Conservation (phyloP, 192 early-diverging fungal genomes). For the Dissophora ornata region DNA sequence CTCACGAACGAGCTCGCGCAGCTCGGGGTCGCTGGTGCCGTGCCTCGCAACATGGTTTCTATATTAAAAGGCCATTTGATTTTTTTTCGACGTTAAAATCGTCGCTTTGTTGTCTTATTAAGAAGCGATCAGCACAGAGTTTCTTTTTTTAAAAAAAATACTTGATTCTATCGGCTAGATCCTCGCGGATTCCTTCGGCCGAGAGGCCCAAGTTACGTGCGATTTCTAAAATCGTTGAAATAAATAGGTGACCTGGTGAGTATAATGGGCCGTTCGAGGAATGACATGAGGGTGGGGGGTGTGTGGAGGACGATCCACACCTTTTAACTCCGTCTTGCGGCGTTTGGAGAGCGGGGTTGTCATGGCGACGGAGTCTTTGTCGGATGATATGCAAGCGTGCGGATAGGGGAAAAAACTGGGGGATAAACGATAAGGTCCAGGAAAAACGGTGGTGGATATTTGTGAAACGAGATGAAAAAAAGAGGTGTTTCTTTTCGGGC, state of each 20-base stretch:
- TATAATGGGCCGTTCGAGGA: too few relatives aligned
- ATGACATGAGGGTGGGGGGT: too few relatives aligned
- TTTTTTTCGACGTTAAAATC: too few relatives aligned
- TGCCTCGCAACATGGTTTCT: slow-evolving; percentile 16
- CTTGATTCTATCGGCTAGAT: slow-evolving; percentile 44
- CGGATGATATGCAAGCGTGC: too few relatives aligned
- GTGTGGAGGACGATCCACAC: neutral
- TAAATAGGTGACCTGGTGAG: too few relatives aligned
- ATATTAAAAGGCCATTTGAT: neutral
- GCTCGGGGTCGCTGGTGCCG: slow-evolving; percentile 13
- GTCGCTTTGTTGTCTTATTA: too few relatives aligned
- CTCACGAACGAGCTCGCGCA: slow-evolving; percentile 21
- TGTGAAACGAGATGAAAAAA: too few relatives aligned
- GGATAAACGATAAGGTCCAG: too few relatives aligned
- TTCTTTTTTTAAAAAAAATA: neutral
- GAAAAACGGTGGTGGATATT: too few relatives aligned
- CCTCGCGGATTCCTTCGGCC: slow-evolving; percentile 36
- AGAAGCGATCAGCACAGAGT: too few relatives aligned
- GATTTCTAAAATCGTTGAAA: slow-evolving; percentile 24
- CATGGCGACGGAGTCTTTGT: too few relatives aligned
- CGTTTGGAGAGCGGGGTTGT: slow-evolving; percentile 14
- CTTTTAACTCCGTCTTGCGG: slow-evolving; percentile 34
- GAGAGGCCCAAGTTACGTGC: slow-evolving; percentile 24
- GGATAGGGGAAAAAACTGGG: neutral
- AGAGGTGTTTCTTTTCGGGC: too few relatives aligned